Conservation (phyloP, 2,329 filamentous ascomycete genomes). For the Pseudogymnoascus sp. region DNA sequence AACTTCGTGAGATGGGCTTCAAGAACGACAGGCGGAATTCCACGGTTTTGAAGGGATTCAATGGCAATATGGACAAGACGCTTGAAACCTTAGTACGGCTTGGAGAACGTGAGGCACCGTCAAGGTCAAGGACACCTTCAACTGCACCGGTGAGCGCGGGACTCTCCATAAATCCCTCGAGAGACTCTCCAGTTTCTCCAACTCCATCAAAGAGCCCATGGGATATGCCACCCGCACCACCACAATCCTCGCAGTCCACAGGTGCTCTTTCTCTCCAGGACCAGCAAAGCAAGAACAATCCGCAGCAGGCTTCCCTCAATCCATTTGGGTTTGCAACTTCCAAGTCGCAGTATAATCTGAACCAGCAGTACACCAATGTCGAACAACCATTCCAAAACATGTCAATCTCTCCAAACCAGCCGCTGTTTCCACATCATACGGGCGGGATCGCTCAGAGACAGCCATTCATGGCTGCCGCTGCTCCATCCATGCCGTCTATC, state of each 20-base stretch:
- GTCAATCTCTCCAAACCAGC: slow-evolving; percentile 52
- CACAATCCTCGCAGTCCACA: slow-evolving; percentile 58
- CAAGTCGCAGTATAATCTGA: slow-evolving; percentile 35
- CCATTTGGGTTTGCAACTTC: slow-evolving; percentile 52
- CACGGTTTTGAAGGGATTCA: slow-evolving; percentile 71
- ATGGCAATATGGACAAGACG: slow-evolving; percentile 77
- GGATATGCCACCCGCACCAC: slow-evolving; percentile 47
- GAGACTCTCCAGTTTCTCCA: slow-evolving; percentile 16
- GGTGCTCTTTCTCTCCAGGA: slow-evolving; percentile 52
- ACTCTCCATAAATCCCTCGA: slow-evolving; percentile 24
- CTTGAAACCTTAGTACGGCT: slow-evolving; percentile 78
- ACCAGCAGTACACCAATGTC: slow-evolving; percentile 32
- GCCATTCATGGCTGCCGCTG: slow-evolving; percentile 30
- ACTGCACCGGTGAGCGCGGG: slow-evolving; percentile 27
- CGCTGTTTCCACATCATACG: slow-evolving; percentile 68
- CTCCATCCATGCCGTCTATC: slow-evolving; percentile 27
- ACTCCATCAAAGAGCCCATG: slow-evolving; percentile 56
- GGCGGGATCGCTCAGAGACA: slow-evolving; percentile 44
- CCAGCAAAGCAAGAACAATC: slow-evolving; percentile 35
- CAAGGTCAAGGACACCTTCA: slow-evolving; percentile 48
- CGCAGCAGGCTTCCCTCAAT: slow-evolving; percentile 22
- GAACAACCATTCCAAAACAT: slow-evolving; percentile 66
- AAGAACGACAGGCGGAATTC: slow-evolving; percentile 72
- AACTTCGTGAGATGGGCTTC: slow-evolving; percentile 87
- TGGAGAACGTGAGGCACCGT: slow-evolving; percentile 53